Conservation (phyloP, 495 filamentous ascomycete genomes). For the Neurospora tetraspora region DNA sequence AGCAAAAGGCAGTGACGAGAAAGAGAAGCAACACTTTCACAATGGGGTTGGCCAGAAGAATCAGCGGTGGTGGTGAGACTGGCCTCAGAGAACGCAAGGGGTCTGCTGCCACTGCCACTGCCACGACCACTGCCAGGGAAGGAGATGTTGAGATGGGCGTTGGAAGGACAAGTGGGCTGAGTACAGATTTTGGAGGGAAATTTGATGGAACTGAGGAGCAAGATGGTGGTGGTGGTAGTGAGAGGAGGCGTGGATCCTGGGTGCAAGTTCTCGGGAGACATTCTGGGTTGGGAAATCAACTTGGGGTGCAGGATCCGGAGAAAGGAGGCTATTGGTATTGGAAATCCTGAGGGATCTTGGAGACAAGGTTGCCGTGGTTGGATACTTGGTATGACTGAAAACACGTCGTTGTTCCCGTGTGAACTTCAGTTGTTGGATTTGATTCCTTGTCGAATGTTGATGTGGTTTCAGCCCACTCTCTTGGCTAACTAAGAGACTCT, state of each 20-base stretch:
- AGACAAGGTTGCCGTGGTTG: neutral
- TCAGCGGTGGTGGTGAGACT: neutral
- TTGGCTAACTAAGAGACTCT: neutral
- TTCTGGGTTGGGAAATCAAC: neutral
- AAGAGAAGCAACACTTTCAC: neutral
- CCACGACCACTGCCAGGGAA: neutral
- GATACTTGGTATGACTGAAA: neutral
- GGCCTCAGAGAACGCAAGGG: neutral
- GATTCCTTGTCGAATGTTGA: neutral
- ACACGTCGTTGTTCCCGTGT: neutral
- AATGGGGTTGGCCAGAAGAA: neutral
- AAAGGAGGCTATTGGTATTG: neutral
- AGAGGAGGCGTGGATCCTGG: neutral
- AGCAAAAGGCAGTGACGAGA: neutral
- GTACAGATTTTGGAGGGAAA: neutral
- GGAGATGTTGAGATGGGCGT: neutral
- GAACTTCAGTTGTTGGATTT: neutral
- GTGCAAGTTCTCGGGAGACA: neutral
- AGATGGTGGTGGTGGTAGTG: neutral
- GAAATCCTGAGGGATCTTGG: neutral
- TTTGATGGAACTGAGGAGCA: neutral
- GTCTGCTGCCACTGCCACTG: neutral
- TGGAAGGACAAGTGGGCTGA: neutral
- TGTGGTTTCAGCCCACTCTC: neutral
- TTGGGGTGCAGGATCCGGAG: neutral